Evolutionary conservation across 306 rosid species (phyloP), one percentile per base, ranked within the genome.

Genomic region (Lathyrus oleraceus): DNA sequence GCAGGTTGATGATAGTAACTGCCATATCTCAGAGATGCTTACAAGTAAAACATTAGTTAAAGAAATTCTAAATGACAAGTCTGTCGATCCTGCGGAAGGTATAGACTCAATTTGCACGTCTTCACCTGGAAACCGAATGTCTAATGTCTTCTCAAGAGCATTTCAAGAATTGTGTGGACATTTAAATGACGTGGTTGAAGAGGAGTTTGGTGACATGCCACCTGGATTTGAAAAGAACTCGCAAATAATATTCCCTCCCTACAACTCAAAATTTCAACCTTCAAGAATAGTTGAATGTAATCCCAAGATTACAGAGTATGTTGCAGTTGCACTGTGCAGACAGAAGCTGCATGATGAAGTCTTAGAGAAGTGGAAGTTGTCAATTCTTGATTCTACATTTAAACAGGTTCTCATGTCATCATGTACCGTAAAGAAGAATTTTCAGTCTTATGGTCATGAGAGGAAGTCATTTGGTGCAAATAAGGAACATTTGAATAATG

Each of bases 321-420:
- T n/a, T n/a, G n/a, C n/a, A n/a, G n/a, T n/a, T n/a, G n/a, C n/a
- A n/a, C n/a, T n/a, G n/a, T n/a, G n/a, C n/a, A n/a, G n/a, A n/a
- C 95, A 88, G 78, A 90, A 83, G 78, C 79, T 94, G 81, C 96
- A 88, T 60, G 88, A 80, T 69, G 82, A 75, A 53, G 94, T 84
- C 75, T 84, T 90, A 63, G 67, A 69, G 49, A 86, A 90, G 74
- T 88, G 86, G 88, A 88, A 81, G 81, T 81, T 79, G 10, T 59
- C 65, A 14, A 76, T 75, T 71, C 52, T 82, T 57, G 80, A 86
- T 67, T 69, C 61, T 80, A 48, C 67, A 52, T 60, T 85, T 59
- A 67, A 70, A 54, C 85, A 85, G 78, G 60, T 72, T 72, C 54
- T 76, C 74, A 47, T 67, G 36, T 69, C 87, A 65, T 83, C 83